A percentile compares a stretch with the other conserved stretches of the same genome.
phyloP scores from a whole-genome alignment of 352 stramenopile genomes.

The Phytopythium kandeliae region DNA sequence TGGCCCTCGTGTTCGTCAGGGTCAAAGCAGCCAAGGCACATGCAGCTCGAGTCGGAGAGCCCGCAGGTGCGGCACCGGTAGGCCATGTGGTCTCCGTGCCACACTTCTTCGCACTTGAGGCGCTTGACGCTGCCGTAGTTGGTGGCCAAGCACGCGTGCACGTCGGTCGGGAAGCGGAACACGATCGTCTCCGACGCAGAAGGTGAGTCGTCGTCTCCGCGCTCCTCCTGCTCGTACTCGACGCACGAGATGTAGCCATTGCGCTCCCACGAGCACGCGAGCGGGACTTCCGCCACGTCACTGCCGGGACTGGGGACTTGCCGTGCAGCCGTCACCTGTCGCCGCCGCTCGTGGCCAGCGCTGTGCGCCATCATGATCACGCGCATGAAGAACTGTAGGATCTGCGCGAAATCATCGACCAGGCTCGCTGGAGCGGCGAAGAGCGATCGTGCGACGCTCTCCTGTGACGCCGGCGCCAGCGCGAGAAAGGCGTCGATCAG shows the following conservation, averaged over 20 bases:
- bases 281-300: background rate
- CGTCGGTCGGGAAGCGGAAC: constrained; percentile 29
- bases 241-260: constrained; percentile 34
- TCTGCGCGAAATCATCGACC: constrained; percentile 32
- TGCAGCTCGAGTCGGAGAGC: constrained; percentile 83
- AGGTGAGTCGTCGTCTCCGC: background rate
- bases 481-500: constrained; percentile 37
- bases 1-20: constrained; percentile 72
- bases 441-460: constrained; percentile 34
- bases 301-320: background rate
- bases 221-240: constrained; percentile 26
- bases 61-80: constrained; percentile 80
- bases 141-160: constrained; percentile 39
- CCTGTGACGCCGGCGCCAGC: constrained; percentile 28
- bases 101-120: constrained; percentile 84
- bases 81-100: constrained; percentile 84
- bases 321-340: too few relatives aligned
- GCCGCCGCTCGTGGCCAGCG: constrained; percentile 12
- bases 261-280: background rate
- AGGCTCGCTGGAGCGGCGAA: constrained; percentile 37
- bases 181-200: constrained; percentile 8
- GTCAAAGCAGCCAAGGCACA: constrained; percentile 81
- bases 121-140: constrained; percentile 63
- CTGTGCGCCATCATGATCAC: constrained; percentile 50
- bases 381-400: constrained; percentile 66